A percentile compares a stretch with the other conserved stretches of the same genome.
Conservation (phyloP, 1,139 yeast species). For the Casaregolazyma suthepensis region DNA sequence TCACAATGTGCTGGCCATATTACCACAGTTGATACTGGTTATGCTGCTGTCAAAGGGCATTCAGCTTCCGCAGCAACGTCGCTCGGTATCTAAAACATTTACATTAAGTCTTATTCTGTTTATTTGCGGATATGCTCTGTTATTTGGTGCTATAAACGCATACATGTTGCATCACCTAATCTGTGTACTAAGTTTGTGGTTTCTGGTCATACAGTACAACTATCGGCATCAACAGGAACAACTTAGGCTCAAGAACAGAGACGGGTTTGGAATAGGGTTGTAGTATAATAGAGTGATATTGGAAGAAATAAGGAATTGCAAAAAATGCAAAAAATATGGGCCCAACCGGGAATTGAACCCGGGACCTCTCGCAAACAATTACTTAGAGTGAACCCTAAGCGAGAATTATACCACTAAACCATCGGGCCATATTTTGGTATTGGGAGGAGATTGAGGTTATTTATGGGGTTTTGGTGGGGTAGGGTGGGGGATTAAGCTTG, state of each 20-base stretch:
- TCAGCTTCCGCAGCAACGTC: conserved; percentile 18
- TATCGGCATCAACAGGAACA: neutral
- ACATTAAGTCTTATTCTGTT: conserved; percentile 22
- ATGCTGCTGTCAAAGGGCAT: conserved; percentile 17
- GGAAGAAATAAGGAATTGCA: neutral
- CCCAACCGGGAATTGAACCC: conserved; percentile 34
- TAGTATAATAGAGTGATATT: neutral
- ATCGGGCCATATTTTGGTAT: conserved; percentile 22
- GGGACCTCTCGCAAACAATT: conserved; percentile 30
- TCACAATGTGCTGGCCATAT: conserved; percentile 27
- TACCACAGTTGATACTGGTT: conserved; percentile 27
- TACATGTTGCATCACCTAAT: conserved; percentile 33
- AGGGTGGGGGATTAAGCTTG: neutral
- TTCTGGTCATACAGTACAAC: conserved; percentile 18
- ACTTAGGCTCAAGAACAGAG: neutral
- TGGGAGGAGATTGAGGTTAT: neutral
- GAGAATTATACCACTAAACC: conserved; percentile 41
- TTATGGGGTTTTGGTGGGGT: neutral
- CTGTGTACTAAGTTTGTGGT: conserved; percentile 27
- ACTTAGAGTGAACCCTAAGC: conserved; percentile 32
- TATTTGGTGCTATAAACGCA: conserved; percentile 31
- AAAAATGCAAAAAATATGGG: conserved; percentile 26
- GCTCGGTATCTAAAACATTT: conserved; percentile 13
- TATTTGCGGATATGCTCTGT: conserved; percentile 24
- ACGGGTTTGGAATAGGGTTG: neutral